Conservation (phyloP, 768 basidiomycete species). For the Hypholoma fasciculare region DNA sequence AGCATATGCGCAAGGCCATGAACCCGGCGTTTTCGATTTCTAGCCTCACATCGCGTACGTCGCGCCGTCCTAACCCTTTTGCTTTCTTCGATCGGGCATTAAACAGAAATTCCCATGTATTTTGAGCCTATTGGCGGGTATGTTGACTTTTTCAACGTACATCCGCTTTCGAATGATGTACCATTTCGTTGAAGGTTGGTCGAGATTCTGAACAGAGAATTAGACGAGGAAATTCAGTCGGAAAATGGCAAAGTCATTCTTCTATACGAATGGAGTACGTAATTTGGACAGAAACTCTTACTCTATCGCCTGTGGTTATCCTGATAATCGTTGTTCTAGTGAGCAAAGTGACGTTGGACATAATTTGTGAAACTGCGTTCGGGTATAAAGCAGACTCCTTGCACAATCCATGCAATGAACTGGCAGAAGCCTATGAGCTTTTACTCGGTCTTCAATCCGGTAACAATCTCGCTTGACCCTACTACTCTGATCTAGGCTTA, state of each 20-base stretch:
- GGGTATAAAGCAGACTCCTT: constrained; percentile 47
- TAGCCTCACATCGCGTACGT: constrained; percentile 39
- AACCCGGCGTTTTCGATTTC: constrained; percentile 52
- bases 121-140: constrained; percentile 45
- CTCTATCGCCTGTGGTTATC: not conserved
- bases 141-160: not conserved
- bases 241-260: constrained; percentile 29
- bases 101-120: constrained; percentile 47
- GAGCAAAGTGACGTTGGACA: constrained; percentile 53
- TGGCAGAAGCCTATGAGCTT: constrained; percentile 46
- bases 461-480: constrained; percentile 29
- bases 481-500: not conserved
- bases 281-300: too few relatives aligned
- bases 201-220: constrained; percentile 31
- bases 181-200: constrained; percentile 22
- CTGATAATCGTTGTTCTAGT: constrained; percentile 25
- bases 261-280: constrained; percentile 50
- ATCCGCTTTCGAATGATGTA: not conserved
- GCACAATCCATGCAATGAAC: constrained; percentile 44
- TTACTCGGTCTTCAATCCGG: constrained; percentile 41
- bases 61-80: too few relatives aligned
- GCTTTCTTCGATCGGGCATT: too few relatives aligned
- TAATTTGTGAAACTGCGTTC: constrained; percentile 52
- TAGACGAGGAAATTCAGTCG: constrained; percentile 30
- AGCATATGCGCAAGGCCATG: constrained; percentile 50